Evolutionary conservation across 106 monocot genomes (phyloP), one percentile per base, ranked within the genome.

Genomic region (Dendrobium huoshanense): DNA sequence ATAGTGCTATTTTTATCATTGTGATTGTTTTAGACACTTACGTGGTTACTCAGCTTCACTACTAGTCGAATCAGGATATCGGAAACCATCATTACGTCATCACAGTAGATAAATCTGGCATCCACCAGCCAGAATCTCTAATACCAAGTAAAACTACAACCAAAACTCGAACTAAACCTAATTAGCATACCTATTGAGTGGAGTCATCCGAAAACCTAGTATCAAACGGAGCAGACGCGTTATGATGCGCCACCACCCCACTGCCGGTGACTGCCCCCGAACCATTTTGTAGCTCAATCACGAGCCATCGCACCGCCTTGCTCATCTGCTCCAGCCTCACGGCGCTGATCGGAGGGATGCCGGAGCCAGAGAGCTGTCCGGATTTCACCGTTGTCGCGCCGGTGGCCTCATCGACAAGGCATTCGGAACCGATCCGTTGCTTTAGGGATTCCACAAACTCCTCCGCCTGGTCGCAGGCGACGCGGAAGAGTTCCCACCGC

Each of bases 311-410:
- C 4, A 97, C 97, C 42, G 97, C 94, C 88, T 94, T 94, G 85
- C 97, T 97, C 97, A 94, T 97, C 94, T 97, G 97, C 83, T 97
- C 97, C 61, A 97, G 84, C 54, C 94, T 85, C 41, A 97, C 97
- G 43, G 97, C 97, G 78, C 97, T 94, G 82, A 97, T 97, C 6
- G 94, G 97, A 10, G 90, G 94, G 45, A 97, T 92, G 11, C 92
- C 87, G 18, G 80, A 65, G 17, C 81, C 37, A 9, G 79, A 41
- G n/a, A 67, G 47, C n/a, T 56, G 75, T 7, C 59, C 48, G 54
- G 86, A 4, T 49, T 58, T 51, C 0, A 84, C 77, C n/a, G 90
- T 82, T 22, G 84, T 82, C 74, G 80, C 77, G 51, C 90, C 85
- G 77, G 90, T 90, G 59, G 90, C 90, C 83, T 88, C 90, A 76